Percentiles rank a stretch among this genome's conserved stretches.
Conservation (phyloP, 1,284 basidiomycete species). For the Pseudozyma tsukubaensis region DNA sequence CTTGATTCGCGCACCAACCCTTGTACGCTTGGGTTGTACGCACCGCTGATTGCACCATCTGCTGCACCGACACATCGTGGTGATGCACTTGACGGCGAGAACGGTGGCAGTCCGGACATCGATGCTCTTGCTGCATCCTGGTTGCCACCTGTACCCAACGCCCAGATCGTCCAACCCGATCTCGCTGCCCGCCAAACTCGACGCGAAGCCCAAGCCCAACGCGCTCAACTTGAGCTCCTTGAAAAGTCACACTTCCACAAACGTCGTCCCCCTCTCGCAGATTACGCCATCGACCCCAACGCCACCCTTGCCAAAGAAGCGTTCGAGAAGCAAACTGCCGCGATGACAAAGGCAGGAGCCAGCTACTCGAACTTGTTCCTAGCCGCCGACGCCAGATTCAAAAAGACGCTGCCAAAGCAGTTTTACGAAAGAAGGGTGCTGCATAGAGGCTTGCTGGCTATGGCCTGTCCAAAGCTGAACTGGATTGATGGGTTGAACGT, state of each 20-base stretch:
- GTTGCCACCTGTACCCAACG: slow-evolving; percentile 62
- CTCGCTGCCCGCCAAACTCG: slow-evolving; percentile 14
- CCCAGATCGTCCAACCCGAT: slow-evolving; percentile 61
- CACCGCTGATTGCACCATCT: slow-evolving; percentile 55
- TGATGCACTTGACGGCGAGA: slow-evolving; percentile 3
- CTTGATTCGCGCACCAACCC: slow-evolving; percentile 64
- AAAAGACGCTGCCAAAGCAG: slow-evolving; percentile 52
- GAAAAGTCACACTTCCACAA: slow-evolving; percentile 67
- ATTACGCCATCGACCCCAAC: slow-evolving; percentile 32
- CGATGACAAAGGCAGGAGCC: slow-evolving; percentile 3
- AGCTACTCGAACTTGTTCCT: slow-evolving; percentile 45
- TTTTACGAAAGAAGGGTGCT: slow-evolving; percentile 51
- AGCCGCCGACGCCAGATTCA: slow-evolving; percentile 59
- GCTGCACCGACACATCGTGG: slow-evolving; percentile 6
- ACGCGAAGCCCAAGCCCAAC: slow-evolving; percentile 20
- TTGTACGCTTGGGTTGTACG: slow-evolving; percentile 65
- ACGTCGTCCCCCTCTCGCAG: slow-evolving; percentile 38
- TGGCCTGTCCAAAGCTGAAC: slow-evolving; percentile 60
- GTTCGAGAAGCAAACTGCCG: slow-evolving; percentile 23
- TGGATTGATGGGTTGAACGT: slow-evolving; percentile 65
- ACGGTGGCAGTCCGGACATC: slow-evolving; percentile 3
- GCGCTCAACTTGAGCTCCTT: slow-evolving; percentile 35
- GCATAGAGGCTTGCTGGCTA: slow-evolving; percentile 64
- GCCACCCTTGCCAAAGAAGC: slow-evolving; percentile 25
- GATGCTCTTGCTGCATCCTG: slow-evolving; percentile 12